Conservation (phyloP, 1,139 yeast genomes). For the Pichia sorboxylosa region DNA sequence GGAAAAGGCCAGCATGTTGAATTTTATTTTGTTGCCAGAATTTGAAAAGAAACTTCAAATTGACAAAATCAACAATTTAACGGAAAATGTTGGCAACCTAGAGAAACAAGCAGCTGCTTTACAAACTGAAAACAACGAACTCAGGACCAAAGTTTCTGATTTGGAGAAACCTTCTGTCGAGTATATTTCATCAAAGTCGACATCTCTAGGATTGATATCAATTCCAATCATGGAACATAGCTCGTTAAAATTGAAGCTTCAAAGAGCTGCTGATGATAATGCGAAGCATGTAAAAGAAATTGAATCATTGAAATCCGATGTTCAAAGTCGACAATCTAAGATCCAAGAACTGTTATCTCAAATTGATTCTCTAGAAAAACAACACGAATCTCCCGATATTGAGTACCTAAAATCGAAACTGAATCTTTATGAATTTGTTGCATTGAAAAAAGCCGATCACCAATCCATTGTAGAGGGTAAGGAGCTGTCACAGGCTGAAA, state of each 20-base stretch:
- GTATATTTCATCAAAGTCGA: constrained; percentile 23
- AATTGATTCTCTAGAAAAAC: neutral
- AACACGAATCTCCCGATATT: constrained; percentile 8
- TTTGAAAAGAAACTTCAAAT: too few species aligned
- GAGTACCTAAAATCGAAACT: constrained; percentile 9
- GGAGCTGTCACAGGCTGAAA: neutral
- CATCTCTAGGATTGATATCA: constrained; percentile 14
- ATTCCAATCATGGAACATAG: constrained; percentile 22
- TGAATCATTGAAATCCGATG: neutral
- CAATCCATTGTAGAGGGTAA: neutral
- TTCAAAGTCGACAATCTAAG: neutral
- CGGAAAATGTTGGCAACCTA: neutral
- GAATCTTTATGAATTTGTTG: neutral
- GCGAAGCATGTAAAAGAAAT: constrained; percentile 3
- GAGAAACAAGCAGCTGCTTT: neutral
- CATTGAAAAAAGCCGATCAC: constrained; percentile 1
- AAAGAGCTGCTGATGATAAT: neutral
- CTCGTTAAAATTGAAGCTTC: constrained; percentile 13
- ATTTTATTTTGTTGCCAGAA: too few species aligned
- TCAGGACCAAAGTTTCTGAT: constrained; percentile 3
- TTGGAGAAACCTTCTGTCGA: constrained; percentile 22
- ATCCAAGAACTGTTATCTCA: constrained; percentile 1
- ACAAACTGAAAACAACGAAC: constrained; percentile 4
- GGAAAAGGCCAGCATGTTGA: too few species aligned
- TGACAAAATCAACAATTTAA: neutral